These are phyloP conservation scores for Pythium vanterpoolii DNA, from an alignment of 352 stramenopile species.

Conservation along the genomic window DNA sequence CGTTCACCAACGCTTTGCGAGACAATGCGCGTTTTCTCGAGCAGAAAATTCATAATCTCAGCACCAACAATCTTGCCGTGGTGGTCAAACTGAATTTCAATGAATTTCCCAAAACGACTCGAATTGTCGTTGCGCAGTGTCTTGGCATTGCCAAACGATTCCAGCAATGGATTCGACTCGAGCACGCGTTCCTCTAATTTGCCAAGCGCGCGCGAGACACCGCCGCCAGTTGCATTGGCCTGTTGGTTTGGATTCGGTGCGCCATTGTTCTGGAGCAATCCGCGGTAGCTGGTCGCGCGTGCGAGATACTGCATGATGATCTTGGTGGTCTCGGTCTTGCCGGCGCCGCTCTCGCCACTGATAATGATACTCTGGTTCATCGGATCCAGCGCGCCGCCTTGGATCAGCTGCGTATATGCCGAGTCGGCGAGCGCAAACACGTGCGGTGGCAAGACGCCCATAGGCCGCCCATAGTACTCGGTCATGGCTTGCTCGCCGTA, in stretches of 20 bases:
- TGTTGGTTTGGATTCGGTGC: constrained; percentile 57
- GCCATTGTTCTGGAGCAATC: constrained; percentile 49
- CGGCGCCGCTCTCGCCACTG: constrained; percentile 87
- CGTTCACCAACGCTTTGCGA: constrained; percentile 89
- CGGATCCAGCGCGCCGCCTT: constrained; percentile 71
- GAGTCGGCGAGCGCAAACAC: constrained; percentile 90
- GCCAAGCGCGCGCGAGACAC: constrained; percentile 87
- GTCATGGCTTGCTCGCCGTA: constrained; percentile 84
- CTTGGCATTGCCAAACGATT: constrained; percentile 91
- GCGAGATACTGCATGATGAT: constrained; percentile 91
- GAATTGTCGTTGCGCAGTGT: constrained; percentile 97
- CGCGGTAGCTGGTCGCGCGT: constrained; percentile 69
- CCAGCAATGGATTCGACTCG: constrained; percentile 85
- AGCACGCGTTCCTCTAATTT: constrained; percentile 86
- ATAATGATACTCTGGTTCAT: constrained; percentile 93
- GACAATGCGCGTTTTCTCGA: constrained; percentile 90
- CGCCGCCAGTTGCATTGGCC: not conserved
- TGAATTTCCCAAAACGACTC: constrained; percentile 97
- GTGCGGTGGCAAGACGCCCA: constrained; percentile 79
- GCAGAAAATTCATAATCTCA: constrained; percentile 89
- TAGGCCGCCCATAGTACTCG: constrained; percentile 85
- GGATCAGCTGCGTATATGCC: constrained; percentile 88
- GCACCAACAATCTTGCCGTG: constrained; percentile 89
- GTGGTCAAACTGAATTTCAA: constrained; percentile 95
- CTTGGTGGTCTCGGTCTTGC: constrained; percentile 91